Conservation (phyloP, 306 rosid genomes). For the Oxytropis ochrocephala region DNA sequence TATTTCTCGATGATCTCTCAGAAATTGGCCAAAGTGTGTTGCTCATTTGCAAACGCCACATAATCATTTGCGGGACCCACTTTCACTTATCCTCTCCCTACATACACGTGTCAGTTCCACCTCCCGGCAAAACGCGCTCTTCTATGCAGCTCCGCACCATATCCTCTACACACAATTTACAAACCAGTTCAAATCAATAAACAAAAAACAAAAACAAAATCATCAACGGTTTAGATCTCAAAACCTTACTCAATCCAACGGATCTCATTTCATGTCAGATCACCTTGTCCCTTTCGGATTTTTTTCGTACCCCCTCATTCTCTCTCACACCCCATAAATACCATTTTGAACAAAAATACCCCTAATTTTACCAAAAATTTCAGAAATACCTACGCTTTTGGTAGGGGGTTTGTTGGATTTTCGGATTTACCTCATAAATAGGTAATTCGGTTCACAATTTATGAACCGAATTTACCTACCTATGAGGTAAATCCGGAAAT, state of each 20-base stretch:
- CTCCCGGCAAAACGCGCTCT: neutral
- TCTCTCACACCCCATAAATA: too few relatives aligned
- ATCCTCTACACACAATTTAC: neutral
- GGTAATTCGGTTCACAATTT: too few relatives aligned
- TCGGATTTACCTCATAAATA: too few relatives aligned
- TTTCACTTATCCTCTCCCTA: neutral
- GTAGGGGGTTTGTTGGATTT: too few relatives aligned
- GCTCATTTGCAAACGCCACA: neutral
- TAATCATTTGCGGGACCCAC: neutral
- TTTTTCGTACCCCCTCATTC: too few relatives aligned
- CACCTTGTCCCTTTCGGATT: conserved; percentile 15
- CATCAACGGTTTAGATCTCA: conserved; percentile 30
- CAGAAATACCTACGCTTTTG: too few relatives aligned
- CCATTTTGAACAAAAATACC: too few relatives aligned
- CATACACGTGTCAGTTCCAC: neutral
- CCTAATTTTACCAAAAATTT: too few relatives aligned
- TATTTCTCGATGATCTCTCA: too few relatives aligned
- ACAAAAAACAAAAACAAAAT: neutral
- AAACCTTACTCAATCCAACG: conserved; percentile 42
- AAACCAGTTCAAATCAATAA: neutral
- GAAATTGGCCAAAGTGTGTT: too few relatives aligned
- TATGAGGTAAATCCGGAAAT: too few relatives aligned
- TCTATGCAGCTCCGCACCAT: neutral
- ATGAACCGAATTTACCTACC: too few relatives aligned
- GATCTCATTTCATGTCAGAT: conserved; percentile 18